Conservation (phyloP, 1,284 basidiomycete species). For the Boletus sp. region DNA sequence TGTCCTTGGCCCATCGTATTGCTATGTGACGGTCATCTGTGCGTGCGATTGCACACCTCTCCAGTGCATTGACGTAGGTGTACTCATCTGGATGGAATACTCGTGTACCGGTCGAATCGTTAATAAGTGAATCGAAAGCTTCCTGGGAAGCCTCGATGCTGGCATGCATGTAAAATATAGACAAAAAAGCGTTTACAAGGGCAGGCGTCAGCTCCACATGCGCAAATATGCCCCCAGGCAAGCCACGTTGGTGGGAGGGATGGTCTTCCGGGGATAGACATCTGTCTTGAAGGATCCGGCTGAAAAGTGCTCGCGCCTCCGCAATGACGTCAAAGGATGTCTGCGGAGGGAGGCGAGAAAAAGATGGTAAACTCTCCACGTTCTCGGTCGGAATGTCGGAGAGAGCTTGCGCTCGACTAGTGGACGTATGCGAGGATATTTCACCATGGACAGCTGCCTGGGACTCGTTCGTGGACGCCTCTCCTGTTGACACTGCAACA, state of each 20-base stretch:
- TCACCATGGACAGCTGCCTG: background rate
- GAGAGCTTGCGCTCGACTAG: background rate
- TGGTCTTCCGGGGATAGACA: slow-evolving; percentile 12
- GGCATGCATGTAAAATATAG: slow-evolving; percentile 72
- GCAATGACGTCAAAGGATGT: slow-evolving; percentile 72
- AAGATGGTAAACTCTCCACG: slow-evolving; percentile 39
- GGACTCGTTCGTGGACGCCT: slow-evolving; percentile 15
- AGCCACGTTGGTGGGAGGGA: background rate
- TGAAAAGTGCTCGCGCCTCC: slow-evolving; percentile 76
- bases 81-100: slow-evolving; percentile 53
- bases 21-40: slow-evolving; percentile 53
- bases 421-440: background rate
- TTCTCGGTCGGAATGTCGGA: slow-evolving; percentile 3
- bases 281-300: slow-evolving; percentile 64
- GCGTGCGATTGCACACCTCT: slow-evolving; percentile 58
- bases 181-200: slow-evolving; percentile 83
- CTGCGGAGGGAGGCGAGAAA: slow-evolving; percentile 72
- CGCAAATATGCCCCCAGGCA: slow-evolving; percentile 50
- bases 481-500: slow-evolving; percentile 7
- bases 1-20: slow-evolving; percentile 52
- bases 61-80: slow-evolving; percentile 67
- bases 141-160: slow-evolving; percentile 52
- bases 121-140: slow-evolving; percentile 54
- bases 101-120: slow-evolving; percentile 5
- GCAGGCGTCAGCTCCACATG: slow-evolving; percentile 62